These are phyloP conservation scores for Thielaviopsis punctulata DNA, from an alignment of 2,329 filamentous ascomycete species.

Conservation along the genomic window DNA sequence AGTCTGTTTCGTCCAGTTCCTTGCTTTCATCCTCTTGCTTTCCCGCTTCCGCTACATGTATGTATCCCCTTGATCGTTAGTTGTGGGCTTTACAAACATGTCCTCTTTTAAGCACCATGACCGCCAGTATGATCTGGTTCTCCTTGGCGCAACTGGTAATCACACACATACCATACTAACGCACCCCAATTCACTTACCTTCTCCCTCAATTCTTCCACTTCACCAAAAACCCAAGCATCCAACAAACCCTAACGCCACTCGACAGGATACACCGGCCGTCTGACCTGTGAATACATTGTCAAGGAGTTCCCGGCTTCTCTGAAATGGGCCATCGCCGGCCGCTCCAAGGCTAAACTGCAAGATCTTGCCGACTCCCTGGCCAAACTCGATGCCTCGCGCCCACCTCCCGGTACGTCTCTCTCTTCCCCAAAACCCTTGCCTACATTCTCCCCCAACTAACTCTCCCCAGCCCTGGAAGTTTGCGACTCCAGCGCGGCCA, in stretches of 20 bases:
- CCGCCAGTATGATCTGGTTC: slow-evolving; percentile 38
- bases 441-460: neutral
- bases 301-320: slow-evolving; percentile 49
- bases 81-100: slow-evolving; percentile 24
- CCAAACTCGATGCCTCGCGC: slow-evolving; percentile 48
- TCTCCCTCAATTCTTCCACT: no score
- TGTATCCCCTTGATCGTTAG: neutral
- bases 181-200: no score
- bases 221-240: no score
- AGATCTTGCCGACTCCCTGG: slow-evolving; percentile 47
- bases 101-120: slow-evolving; percentile 30
- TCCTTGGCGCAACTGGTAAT: slow-evolving; percentile 41
- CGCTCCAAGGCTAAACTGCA: slow-evolving; percentile 64
- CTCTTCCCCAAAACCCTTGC: neutral
- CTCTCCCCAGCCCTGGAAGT: slow-evolving; percentile 31
- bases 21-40: no score
- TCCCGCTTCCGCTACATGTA: neutral
- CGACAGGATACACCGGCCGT: slow-evolving; percentile 63
- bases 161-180: no score
- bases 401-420: slow-evolving; percentile 42
- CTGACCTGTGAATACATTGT: slow-evolving; percentile 61
- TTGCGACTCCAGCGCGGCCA: slow-evolving; percentile 28
- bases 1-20: no score
- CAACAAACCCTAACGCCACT: neutral
- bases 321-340: slow-evolving; percentile 80